Evolutionary conservation across 2,329 filamentous ascomycete species (phyloP).

Genomic region (Elsinoe australis): DNA sequence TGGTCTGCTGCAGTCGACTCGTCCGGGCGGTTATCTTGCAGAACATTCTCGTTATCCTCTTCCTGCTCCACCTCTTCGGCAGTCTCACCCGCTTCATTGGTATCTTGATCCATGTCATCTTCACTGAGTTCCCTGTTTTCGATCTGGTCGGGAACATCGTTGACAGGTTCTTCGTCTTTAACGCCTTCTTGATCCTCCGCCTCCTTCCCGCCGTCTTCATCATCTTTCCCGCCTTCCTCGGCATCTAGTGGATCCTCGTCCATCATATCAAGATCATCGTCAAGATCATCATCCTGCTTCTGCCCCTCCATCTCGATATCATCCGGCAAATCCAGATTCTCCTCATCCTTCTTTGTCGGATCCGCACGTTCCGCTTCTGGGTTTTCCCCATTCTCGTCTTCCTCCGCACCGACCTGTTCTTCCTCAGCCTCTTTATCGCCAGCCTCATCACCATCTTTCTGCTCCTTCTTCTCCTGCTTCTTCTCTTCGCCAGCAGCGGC

Average conservation of each 20-base stretch:
- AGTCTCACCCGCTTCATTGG: slow-evolving; percentile 37
- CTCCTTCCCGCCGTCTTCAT: slow-evolving; percentile 46
- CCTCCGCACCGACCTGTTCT: slow-evolving; percentile 27
- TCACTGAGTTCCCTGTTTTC: slow-evolving; percentile 30
- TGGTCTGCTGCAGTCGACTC: slow-evolving; percentile 22
- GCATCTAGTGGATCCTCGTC: slow-evolving; percentile 23
- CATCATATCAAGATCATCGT: slow-evolving; percentile 27
- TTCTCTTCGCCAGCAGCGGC: slow-evolving; percentile 40
- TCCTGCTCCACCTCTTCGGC: slow-evolving; percentile 29
- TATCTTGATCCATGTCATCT: slow-evolving; percentile 39
- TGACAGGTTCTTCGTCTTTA: no score
- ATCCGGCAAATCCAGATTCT: slow-evolving; percentile 75
- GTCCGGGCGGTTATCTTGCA: slow-evolving; percentile 23
- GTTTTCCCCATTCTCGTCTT: slow-evolving; percentile 51
- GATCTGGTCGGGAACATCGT: slow-evolving; percentile 28
- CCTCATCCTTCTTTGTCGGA: slow-evolving; percentile 71
- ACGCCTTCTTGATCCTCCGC: no score
- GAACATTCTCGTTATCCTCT: slow-evolving; percentile 20
- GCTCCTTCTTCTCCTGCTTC: slow-evolving; percentile 48
- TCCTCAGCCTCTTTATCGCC: slow-evolving; percentile 49
- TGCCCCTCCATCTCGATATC: slow-evolving; percentile 76
- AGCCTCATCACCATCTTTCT: slow-evolving; percentile 53
- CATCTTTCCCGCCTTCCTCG: slow-evolving; percentile 25
- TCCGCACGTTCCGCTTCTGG: slow-evolving; percentile 61
- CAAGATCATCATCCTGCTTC: slow-evolving; percentile 43